phyloP scores from a whole-genome alignment of 1,284 basidiomycete genomes.

The Lignosus rhinocerotis region DNA sequence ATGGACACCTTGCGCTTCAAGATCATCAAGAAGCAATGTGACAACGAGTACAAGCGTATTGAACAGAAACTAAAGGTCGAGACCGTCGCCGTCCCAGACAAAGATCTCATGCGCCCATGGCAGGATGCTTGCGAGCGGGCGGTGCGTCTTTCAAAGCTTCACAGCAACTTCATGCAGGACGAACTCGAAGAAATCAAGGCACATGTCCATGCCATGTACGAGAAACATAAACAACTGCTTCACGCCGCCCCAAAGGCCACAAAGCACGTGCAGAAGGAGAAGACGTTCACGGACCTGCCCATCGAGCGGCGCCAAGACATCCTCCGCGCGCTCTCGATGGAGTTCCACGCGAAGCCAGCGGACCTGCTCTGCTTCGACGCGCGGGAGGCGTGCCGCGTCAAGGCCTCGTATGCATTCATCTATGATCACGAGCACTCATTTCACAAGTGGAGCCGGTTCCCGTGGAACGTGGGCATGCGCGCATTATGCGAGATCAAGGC shows the following conservation, averaged over 20 bases:
- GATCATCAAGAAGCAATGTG: conserved; percentile 29
- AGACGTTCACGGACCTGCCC: conserved; percentile 40
- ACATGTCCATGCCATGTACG: conserved; percentile 32
- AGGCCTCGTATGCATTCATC: conserved; percentile 55
- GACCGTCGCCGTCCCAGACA: conserved; percentile 28
- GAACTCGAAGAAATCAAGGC: conserved; percentile 31
- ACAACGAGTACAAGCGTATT: conserved; percentile 25
- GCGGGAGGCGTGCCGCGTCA: conserved; percentile 38
- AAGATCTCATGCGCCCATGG: conserved; percentile 41
- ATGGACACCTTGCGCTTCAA: conserved; percentile 46
- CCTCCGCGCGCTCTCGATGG: conserved; percentile 42
- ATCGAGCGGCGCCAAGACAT: conserved; percentile 50
- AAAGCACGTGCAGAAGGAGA: conserved; percentile 5
- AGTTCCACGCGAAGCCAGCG: conserved; percentile 36
- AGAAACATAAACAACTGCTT: conserved; percentile 26
- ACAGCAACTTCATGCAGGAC: conserved; percentile 9
- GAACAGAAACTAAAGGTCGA: conserved; percentile 26
- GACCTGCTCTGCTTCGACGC: conserved; percentile 21
- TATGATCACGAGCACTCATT: conserved; percentile 34
- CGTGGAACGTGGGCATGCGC: conserved; percentile 54
- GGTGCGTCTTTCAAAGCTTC: conserved; percentile 3
- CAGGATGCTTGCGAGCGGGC: conserved; percentile 32
- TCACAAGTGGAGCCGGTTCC: conserved; percentile 42
- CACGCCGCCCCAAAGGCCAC: background rate
- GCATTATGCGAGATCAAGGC: conserved; percentile 53